Evolutionary conservation across 139 green algal genomes (phyloP).

Genomic region (Micromonas pusilla): DNA sequence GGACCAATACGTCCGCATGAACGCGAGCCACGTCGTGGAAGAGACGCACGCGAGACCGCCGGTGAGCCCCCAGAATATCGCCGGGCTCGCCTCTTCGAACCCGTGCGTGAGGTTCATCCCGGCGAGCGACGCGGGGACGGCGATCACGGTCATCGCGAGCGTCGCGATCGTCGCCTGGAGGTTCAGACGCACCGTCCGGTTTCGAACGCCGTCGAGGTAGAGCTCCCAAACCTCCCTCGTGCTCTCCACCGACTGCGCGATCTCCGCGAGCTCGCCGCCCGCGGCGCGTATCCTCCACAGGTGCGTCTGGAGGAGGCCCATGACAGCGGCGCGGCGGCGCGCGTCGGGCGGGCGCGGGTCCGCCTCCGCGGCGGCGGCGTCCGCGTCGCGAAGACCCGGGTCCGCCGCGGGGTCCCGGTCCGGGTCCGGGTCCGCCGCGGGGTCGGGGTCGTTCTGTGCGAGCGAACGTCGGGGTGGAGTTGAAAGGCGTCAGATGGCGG

Average conservation of each 20-base stretch:
- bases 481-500: too few relatives aligned
- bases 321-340: neutral
- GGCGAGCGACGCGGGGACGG: neutral
- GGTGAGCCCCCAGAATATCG: neutral
- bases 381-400: too few relatives aligned
- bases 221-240: slow-evolving; percentile 11
- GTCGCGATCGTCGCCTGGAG: slow-evolving; percentile 11
- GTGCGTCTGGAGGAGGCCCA: slow-evolving; percentile 1
- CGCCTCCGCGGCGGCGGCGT: too few relatives aligned
- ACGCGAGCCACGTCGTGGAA: neutral
- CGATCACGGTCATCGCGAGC: neutral
- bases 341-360: too few relatives aligned
- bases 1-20: neutral
- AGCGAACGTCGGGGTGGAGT: too few relatives aligned
- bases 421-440: too few relatives aligned
- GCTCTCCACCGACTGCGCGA: neutral
- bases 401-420: too few relatives aligned
- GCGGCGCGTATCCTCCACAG: neutral
- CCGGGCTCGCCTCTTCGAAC: neutral
- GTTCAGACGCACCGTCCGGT: neutral
- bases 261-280: neutral
- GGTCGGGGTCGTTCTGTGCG: too few relatives aligned
- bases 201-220: slow-evolving; percentile 16
- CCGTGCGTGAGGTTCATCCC: slow-evolving; percentile 17
- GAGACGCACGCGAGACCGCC: neutral